These are phyloP conservation scores for Paxillus involutus DNA, from an alignment of 768 basidiomycete species.

Conservation along the genomic window DNA sequence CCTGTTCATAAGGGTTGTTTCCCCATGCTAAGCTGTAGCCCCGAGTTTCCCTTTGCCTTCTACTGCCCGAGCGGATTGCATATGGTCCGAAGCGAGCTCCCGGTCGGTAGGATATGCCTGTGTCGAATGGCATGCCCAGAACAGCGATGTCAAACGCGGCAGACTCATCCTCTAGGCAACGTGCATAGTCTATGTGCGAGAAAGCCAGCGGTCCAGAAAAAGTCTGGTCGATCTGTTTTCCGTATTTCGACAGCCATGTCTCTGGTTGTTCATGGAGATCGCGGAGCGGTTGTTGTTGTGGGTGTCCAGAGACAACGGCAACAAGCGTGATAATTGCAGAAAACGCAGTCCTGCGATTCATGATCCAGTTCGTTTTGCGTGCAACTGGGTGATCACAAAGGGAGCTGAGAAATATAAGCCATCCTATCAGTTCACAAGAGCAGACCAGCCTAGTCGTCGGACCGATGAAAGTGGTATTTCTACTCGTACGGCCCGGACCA, in stretches of 20 bases:
- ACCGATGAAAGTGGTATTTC: too few relatives aligned
- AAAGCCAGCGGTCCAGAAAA: slow-evolving; percentile 85
- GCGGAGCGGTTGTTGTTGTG: slow-evolving; percentile 19
- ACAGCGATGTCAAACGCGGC: slow-evolving; percentile 72
- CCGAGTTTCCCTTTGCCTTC: slow-evolving; percentile 58
- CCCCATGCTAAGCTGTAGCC: slow-evolving; percentile 76
- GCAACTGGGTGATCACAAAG: too few relatives aligned
- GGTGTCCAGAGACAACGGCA: neutral
- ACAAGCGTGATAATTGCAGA: neutral
- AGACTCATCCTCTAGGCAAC: slow-evolving; percentile 62
- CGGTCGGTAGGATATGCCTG: slow-evolving; percentile 49
- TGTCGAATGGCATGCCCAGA: slow-evolving; percentile 81
- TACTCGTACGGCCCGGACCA: too few relatives aligned
- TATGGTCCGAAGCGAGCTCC: slow-evolving; percentile 89
- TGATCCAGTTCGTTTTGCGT: neutral
- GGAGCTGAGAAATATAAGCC: neutral
- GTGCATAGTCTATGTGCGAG: slow-evolving; percentile 74
- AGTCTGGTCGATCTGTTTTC: slow-evolving; percentile 65
- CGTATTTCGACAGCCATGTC: slow-evolving; percentile 74
- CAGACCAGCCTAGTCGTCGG: too few relatives aligned
- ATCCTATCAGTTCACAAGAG: neutral
- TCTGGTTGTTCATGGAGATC: slow-evolving; percentile 16
- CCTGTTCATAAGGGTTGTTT: slow-evolving; percentile 59
- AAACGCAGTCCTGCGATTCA: slow-evolving; percentile 10
- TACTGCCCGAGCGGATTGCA: slow-evolving; percentile 79